A percentile compares a stretch with the other conserved stretches of the same genome.
Conservation (phyloP, 495 filamentous ascomycete genomes). For the Extremus antarcticus region DNA sequence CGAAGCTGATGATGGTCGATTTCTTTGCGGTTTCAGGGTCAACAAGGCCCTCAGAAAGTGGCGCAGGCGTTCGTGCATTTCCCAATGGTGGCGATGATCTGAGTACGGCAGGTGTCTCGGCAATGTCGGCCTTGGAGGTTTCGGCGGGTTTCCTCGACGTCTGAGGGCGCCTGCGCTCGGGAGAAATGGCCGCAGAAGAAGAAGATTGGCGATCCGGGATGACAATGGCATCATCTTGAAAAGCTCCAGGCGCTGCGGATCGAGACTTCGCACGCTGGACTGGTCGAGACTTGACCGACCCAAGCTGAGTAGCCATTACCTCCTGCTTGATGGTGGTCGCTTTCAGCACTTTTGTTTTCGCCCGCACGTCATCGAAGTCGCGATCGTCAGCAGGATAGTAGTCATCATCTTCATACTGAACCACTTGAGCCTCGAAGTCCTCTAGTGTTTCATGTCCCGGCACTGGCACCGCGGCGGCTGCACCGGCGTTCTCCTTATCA, state of each 20-base stretch:
- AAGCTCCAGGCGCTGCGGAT: background rate
- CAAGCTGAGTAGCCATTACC: too few species aligned
- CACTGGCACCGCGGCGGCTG: too few species aligned
- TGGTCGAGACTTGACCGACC: too few species aligned
- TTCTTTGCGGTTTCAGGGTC: background rate
- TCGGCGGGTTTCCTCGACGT: background rate
- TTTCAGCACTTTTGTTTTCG: too few species aligned
- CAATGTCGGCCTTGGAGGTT: background rate
- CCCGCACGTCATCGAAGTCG: too few species aligned
- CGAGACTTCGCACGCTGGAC: too few species aligned
- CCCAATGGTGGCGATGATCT: background rate
- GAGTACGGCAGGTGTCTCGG: background rate
- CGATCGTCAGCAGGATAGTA: too few species aligned
- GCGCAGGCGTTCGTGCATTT: background rate
- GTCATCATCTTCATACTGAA: background rate
- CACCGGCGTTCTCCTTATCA: background rate
- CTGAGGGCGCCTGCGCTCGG: background rate
- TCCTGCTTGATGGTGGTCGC: too few species aligned
- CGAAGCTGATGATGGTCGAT: constrained; percentile 13
- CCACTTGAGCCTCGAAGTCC: background rate
- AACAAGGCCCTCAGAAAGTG: background rate
- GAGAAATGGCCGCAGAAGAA: background rate
- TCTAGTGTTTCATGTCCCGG: background rate
- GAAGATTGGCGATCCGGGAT: background rate
- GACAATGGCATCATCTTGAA: constrained; percentile 1